These are phyloP conservation scores for Verticillium zaregamsianum DNA, from an alignment of 2,329 filamentous ascomycete genomes.

Conservation along the genomic window DNA sequence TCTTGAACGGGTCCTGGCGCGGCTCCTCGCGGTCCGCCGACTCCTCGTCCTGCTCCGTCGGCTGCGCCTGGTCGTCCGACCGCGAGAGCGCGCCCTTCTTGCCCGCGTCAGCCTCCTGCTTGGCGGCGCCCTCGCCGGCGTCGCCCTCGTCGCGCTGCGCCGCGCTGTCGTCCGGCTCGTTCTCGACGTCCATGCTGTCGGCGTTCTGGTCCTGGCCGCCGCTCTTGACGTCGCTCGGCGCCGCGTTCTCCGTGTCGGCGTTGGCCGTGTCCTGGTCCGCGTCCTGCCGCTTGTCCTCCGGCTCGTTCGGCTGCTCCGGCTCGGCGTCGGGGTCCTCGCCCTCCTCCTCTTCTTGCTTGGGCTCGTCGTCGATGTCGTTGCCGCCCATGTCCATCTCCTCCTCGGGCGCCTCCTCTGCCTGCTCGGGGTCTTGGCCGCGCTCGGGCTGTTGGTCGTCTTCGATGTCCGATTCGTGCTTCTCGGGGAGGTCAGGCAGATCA, in stretches of 20 bases:
- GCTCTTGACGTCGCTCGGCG: constrained; percentile 59
- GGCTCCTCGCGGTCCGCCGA: constrained; percentile 35
- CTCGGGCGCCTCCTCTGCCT: constrained; percentile 29
- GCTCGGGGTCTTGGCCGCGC: constrained; percentile 15
- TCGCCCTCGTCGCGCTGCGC: constrained; percentile 64
- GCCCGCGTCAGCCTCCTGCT: constrained; percentile 59
- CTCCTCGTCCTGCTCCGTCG: constrained; percentile 39
- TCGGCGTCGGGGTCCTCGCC: constrained; percentile 41
- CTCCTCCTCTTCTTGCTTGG: constrained; percentile 41
- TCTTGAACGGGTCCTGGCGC: constrained; percentile 76
- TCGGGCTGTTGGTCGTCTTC: constrained; percentile 28
- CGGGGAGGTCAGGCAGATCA: constrained; percentile 23
- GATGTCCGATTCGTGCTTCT: constrained; percentile 31
- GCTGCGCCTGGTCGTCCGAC: constrained; percentile 37
- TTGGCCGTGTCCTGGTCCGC: constrained; percentile 40
- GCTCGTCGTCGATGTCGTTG: constrained; percentile 44
- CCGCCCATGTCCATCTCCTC: constrained; percentile 21
- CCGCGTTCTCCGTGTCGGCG: constrained; percentile 57
- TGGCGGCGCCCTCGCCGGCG: constrained; percentile 59
- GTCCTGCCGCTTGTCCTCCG: constrained; percentile 16
- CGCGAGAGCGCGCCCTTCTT: constrained; percentile 55
- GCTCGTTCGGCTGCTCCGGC: constrained; percentile 26
- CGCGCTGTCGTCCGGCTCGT: constrained; percentile 54
- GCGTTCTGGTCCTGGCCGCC: constrained; percentile 63
- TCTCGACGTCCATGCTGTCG: constrained; percentile 57